Base-by-base conservation (phyloP, 257 asterid genomes). In the Solanum okadae region DNA sequence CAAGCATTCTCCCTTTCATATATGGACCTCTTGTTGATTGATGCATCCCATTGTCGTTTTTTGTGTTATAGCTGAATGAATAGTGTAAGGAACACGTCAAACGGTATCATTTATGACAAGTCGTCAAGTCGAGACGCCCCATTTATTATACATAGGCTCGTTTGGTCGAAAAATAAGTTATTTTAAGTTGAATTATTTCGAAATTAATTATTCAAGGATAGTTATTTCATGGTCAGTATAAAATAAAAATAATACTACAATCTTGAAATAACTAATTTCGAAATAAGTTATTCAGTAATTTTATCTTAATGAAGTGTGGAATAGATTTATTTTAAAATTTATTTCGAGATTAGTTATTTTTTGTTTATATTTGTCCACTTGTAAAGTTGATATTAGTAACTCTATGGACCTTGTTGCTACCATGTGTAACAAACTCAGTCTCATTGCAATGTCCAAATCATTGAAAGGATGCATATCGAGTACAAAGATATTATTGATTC, bases 291-390 rank as follows among this genome's bases (percentile, higher is more conserved):
- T 56, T 7, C 0, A 7, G 2, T 20, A 20, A 56, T 56, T 56
- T 56, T 56, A 56, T 56, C 1, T 18, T 1, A 0, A 0, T 3
- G 0, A 56, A 56, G 8, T 20, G 1, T 56, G 2, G 0, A 20
- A 56, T 20, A 20, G 0, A 56, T 20, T 56, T 8, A 56, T 20
- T 1, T 0, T 6, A 18, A 56, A 56, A 18, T 6, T 56, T 0
- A 56, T 56, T 56, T 6, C 10, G 10, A 18, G 0, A 52, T 52
- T 52, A 16, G n/a, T 1, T 52, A 14, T 4, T 44, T 40, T 44
- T 44, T 44, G 0, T 14, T 15, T 77, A 29, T 10, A 18, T 49
- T 46, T 81, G 86, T 49, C 70, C 70, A 81, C 86, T 81, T 46
- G 68, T 49, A 18, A 81, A 81, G 70, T 42, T 40, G 40, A 20